Percentiles rank a stretch among this genome's conserved stretches.
These are phyloP conservation scores for Wickerhamomyces sp. DNA, from an alignment of 1,139 yeast genomes.

Conservation along the genomic window DNA sequence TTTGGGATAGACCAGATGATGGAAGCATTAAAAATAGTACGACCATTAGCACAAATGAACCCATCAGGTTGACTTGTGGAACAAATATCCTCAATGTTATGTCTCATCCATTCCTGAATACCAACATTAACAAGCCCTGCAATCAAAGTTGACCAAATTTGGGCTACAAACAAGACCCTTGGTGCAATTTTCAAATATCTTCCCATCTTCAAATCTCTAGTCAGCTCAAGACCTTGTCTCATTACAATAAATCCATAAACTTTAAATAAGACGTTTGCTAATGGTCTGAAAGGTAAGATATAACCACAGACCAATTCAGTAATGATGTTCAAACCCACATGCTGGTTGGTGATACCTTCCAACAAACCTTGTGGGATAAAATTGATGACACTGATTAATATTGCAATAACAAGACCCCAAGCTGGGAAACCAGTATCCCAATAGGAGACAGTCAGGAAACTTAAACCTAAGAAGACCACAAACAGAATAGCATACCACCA, in stretches of 20 bases:
- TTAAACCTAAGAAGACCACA: constrained; percentile 29
- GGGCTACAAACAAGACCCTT: constrained; percentile 40
- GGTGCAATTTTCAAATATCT: constrained; percentile 52
- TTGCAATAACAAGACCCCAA: constrained; percentile 35
- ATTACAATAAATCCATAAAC: constrained; percentile 44
- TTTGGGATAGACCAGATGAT: constrained; percentile 49
- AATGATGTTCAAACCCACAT: constrained; percentile 37
- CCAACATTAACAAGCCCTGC: constrained; percentile 38
- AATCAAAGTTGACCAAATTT: constrained; percentile 39
- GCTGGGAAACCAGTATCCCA: constrained; percentile 34
- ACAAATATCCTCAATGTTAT: constrained; percentile 38
- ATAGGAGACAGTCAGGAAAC: constrained; percentile 29
- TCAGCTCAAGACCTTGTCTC: constrained; percentile 49
- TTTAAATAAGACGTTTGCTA: constrained; percentile 34
- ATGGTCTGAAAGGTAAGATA: constrained; percentile 32
- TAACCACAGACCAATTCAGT: constrained; percentile 35
- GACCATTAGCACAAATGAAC: constrained; percentile 36
- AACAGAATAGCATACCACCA: constrained; percentile 37
- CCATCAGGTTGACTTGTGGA: constrained; percentile 33
- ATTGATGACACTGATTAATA: constrained; percentile 29
- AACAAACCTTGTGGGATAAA: constrained; percentile 36
- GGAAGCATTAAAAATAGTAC: constrained; percentile 40
- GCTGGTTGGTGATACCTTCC: constrained; percentile 37
- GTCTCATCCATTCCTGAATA: constrained; percentile 29
- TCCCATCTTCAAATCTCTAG: constrained; percentile 52